phyloP scores from a whole-genome alignment of 2,329 filamentous ascomycete species.

The Dryadomyces quercivorus region DNA sequence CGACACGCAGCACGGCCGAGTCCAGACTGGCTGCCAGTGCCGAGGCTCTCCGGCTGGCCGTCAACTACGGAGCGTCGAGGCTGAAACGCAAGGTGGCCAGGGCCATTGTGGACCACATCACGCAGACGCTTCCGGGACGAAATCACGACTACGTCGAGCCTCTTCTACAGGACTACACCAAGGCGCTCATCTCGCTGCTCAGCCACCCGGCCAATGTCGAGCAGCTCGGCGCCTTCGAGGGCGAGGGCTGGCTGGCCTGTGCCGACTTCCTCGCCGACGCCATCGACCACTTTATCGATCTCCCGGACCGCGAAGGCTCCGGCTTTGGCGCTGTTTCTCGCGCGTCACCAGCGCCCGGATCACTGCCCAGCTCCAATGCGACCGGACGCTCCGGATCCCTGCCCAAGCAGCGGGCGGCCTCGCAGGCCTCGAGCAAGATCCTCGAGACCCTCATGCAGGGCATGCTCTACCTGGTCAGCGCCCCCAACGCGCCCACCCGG shows the following conservation, averaged over 20 bases:
- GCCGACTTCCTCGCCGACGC: slow-evolving; percentile 58
- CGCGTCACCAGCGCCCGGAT: slow-evolving; percentile 34
- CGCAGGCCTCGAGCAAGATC: slow-evolving; percentile 21
- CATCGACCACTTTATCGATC: slow-evolving; percentile 41
- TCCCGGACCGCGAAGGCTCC: slow-evolving; percentile 23
- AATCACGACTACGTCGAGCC: slow-evolving; percentile 54
- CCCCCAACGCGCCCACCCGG: slow-evolving; percentile 55
- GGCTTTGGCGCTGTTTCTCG: slow-evolving; percentile 18
- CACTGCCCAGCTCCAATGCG: slow-evolving; percentile 14
- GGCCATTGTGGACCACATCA: slow-evolving; percentile 70
- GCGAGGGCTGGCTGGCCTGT: slow-evolving; percentile 54
- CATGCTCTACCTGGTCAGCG: slow-evolving; percentile 49
- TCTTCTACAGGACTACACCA: slow-evolving; percentile 66
- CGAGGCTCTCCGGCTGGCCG: slow-evolving; percentile 56
- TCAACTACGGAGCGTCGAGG: slow-evolving; percentile 55
- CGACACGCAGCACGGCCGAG: slow-evolving; percentile 32
- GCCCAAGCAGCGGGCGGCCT: slow-evolving; percentile 12
- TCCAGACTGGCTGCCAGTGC: slow-evolving; percentile 56
- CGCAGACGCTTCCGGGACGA: slow-evolving; percentile 53
- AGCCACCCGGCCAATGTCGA: slow-evolving; percentile 68
- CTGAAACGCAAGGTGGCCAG: slow-evolving; percentile 68
- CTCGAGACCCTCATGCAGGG: slow-evolving; percentile 50
- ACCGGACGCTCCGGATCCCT: slow-evolving; percentile 20
- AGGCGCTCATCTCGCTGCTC: slow-evolving; percentile 58
- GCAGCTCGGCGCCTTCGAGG: slow-evolving; percentile 47